These are phyloP conservation scores for Ogataea populi-albae DNA, from an alignment of 805 yeast genomes.

Conservation along the genomic window DNA sequence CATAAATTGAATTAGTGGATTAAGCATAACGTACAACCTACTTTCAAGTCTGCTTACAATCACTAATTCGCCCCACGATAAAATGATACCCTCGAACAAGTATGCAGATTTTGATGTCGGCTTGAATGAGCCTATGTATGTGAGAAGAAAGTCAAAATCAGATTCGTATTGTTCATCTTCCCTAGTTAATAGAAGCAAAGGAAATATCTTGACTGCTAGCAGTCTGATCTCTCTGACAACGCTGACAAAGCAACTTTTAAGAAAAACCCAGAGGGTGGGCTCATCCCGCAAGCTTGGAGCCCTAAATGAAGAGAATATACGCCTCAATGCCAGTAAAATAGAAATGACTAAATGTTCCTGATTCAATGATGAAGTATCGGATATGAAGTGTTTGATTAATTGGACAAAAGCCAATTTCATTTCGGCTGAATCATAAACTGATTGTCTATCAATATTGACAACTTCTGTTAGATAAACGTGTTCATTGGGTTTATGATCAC, in stretches of 20 bases:
- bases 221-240: slow-evolving; percentile 55
- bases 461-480: slow-evolving; percentile 13
- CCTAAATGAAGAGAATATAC: slow-evolving; percentile 50
- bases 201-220: slow-evolving; percentile 49
- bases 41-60: slow-evolving; percentile 59
- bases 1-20: slow-evolving; percentile 63
- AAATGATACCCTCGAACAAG: slow-evolving; percentile 56
- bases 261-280: slow-evolving; percentile 36
- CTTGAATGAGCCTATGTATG: slow-evolving; percentile 40
- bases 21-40: slow-evolving; percentile 59
- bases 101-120: slow-evolving; percentile 34
- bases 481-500: slow-evolving; percentile 30
- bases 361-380: slow-evolving; percentile 17
- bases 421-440: slow-evolving; percentile 14
- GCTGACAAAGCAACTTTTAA: slow-evolving; percentile 39
- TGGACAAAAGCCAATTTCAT: slow-evolving; percentile 27
- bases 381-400: slow-evolving; percentile 26
- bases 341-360: slow-evolving; percentile 37
- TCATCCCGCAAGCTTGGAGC: slow-evolving; percentile 40
- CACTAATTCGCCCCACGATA: slow-evolving; percentile 65
- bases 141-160: slow-evolving; percentile 45
- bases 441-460: slow-evolving; percentile 32
- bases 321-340: slow-evolving; percentile 43
- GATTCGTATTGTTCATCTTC: slow-evolving; percentile 39
- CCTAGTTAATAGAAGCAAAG: slow-evolving; percentile 45